Evolutionary conservation across 2,329 filamentous ascomycete genomes (phyloP), one percentile per base, ranked within the genome.

Genomic region (Neonectria sp.): DNA sequence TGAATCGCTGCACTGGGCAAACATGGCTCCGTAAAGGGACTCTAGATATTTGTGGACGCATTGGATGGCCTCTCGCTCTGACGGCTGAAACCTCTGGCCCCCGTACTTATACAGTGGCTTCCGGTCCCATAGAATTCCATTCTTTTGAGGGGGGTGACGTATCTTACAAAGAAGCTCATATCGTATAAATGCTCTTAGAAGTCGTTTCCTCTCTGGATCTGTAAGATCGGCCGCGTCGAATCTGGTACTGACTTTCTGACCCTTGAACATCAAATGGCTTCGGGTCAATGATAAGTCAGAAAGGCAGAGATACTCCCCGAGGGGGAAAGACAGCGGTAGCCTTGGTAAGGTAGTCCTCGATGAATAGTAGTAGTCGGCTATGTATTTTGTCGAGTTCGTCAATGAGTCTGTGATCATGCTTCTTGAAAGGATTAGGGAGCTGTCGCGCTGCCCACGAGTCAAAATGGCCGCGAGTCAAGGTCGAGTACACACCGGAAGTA

Each of bases 301-400:
- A 4, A 72, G 29, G 11, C 60, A 72, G 13, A 64, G 49, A 15
- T 67, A 72, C 5, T 65, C 65, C 65, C 1, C 60, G 13, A 1
- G 65, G 70, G 0, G 71, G 48, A 1, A 46, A 66, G 11, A 59
- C 45, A 4, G 71, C 55, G 1, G 61, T 72, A 7, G 63, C 68
- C 63, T 72, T 73, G 15, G 65, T 68, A 7, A 72, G 7, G 6
- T 72, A 72, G 15, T 72, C 70, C 29, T 70, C 71, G 7, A 65
- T 59, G 1, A 71, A 35, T 2, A 63, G 1, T 0, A 72, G 12
- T 2, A 73, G 48, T 12, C 25, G 55, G 1, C 2, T 12, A 4
- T 67, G 12, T 6, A 72, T 6, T 15, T 31, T 40, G 2, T 58
- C n/a, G 4, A 72, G 52, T 4, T 58, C 3, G 2, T 15, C 3